Evolutionary conservation across 1,284 basidiomycete species (phyloP), one percentile per base, ranked within the genome.

Genomic region (Pterula multifida): DNA sequence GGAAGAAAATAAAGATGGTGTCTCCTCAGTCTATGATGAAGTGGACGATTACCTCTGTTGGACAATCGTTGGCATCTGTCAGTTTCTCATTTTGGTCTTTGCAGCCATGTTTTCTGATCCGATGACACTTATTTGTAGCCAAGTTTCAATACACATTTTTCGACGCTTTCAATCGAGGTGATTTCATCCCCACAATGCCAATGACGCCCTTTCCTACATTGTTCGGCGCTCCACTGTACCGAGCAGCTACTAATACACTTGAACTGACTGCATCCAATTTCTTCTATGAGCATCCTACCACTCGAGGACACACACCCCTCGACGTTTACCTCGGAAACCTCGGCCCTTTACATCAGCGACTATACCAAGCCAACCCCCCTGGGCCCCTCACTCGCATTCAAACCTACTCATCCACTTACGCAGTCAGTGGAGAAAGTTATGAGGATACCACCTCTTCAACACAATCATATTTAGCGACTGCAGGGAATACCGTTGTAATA

Each of bases 121-220:
- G n/a, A n/a, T 61, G 55, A 57, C 50, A 50, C 50, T 57, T 51
- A 53, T 58, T 35, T 26, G 23, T 55, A 90, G 87, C 88, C 50
- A 90, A 90, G 65, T 92, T 92, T 66, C 88, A 91, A 63, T 92
- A 91, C 63, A 90, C 90, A n/a, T 93, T 91, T 63, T 92, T 93
- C 61, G 90, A 93, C 60, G 88, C 88, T 3, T 83, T 87, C 62
- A 84, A 84, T 17, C 78, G 85, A 58, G 85, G 81, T 61, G 81
- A 75, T 57, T 78, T 67, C 52, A 80, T 88, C 58, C 85, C 87
- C 48, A 79, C 82, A 53, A 70, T 79, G 58, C 82, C 85, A 23
- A 87, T 96, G 57, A 92, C 90, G 1, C 89, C 90, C 1, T 90
- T 94, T 62, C 92, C 93, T 1, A 86, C 88, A 9, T 67, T 94